Conservation (phyloP, 1,284 basidiomycete genomes). For the Erythrobasidium hasegawianum region DNA sequence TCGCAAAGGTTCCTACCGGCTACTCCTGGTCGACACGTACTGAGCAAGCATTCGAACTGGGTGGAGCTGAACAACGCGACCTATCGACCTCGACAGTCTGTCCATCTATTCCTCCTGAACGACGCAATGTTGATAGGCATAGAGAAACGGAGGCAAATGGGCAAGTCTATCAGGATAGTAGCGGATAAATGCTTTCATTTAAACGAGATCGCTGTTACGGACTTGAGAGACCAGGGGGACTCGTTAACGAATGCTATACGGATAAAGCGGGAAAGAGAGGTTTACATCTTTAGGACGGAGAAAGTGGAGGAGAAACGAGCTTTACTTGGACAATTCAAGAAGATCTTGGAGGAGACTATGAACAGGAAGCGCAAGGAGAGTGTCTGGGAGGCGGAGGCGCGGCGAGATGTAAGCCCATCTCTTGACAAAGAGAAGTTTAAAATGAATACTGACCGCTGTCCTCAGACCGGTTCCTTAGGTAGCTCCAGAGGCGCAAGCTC, state of each 20-base stretch:
- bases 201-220: constrained; percentile 86
- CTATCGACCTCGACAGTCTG: constrained; percentile 82
- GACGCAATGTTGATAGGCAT: constrained; percentile 85
- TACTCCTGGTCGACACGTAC: constrained; percentile 81
- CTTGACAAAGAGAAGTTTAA: no score
- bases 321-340: constrained; percentile 77
- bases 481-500: constrained; percentile 13
- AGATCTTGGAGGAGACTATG: constrained; percentile 84
- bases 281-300: constrained; percentile 85
- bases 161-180: constrained; percentile 65
- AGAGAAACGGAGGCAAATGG: constrained; percentile 49
- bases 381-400: constrained; percentile 42
- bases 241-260: constrained; percentile 91
- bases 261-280: constrained; percentile 87
- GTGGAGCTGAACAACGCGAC: constrained; percentile 88
- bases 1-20: constrained; percentile 91
- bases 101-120: constrained; percentile 85
- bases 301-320: constrained; percentile 76
- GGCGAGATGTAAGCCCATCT: constrained; percentile 41
- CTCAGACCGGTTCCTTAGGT: neutral
- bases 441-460: neutral
- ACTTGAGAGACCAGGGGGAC: constrained; percentile 91
- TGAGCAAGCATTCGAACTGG: constrained; percentile 79
- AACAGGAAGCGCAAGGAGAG: constrained; percentile 84
- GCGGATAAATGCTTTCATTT: constrained; percentile 90